Conservation (phyloP, 2,329 filamentous ascomycete species). For the Venturia carpophila region DNA sequence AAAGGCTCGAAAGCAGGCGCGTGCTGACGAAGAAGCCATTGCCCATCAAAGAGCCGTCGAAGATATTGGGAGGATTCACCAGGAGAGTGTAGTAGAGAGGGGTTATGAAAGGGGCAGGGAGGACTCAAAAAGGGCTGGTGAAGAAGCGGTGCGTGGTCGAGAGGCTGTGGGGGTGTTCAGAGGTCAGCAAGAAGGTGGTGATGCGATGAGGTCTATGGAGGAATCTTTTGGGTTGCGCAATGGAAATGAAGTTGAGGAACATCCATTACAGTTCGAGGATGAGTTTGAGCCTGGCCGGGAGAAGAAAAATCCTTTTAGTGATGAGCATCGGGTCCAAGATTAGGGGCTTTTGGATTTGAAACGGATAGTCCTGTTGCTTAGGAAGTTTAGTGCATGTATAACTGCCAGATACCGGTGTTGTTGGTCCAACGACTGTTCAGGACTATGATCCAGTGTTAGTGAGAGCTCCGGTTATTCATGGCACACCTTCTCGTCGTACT, state of each 20-base stretch:
- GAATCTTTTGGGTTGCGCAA: background rate
- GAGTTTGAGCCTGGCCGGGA: background rate
- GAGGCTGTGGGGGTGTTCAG: background rate
- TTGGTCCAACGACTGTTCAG: background rate
- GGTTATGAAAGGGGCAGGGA: too few species aligned
- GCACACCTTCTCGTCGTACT: background rate
- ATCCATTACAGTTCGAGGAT: background rate
- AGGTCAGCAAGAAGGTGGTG: background rate
- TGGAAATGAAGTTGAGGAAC: background rate
- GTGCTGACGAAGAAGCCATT: background rate
- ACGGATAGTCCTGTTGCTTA: background rate
- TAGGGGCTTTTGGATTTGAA: too few species aligned
- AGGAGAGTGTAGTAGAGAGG: background rate
- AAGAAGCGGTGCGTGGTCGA: background rate
- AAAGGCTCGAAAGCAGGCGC: background rate
- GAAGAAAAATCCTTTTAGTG: background rate
- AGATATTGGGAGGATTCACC: background rate
- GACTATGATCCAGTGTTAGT: background rate
- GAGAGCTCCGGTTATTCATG: background rate
- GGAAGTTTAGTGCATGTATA: background rate
- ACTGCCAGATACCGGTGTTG: too few species aligned
- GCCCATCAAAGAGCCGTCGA: background rate
- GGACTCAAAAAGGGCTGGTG: background rate
- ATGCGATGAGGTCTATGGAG: background rate
- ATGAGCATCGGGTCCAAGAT: background rate